Evolutionary conservation across 2,329 filamentous ascomycete genomes (phyloP).

Genomic region (Colletotrichum tofieldiae): DNA sequence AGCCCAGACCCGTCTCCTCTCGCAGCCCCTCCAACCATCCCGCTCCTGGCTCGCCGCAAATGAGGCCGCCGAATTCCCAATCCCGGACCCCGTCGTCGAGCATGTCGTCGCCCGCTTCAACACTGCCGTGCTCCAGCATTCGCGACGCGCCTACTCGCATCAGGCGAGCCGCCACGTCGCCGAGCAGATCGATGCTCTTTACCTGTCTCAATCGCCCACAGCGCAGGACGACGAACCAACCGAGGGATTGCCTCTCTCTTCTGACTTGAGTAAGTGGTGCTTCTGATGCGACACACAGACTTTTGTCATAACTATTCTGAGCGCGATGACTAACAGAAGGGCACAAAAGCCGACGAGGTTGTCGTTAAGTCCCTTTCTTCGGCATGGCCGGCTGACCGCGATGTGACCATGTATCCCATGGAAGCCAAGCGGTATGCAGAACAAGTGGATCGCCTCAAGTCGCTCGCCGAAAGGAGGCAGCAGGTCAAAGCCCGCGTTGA

Average conservation of each 20-base stretch:
- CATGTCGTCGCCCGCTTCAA: constrained; percentile 74
- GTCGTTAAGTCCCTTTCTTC: constrained; percentile 63
- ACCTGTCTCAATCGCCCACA: constrained; percentile 61
- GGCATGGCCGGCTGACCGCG: constrained; percentile 62
- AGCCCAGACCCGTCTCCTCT: constrained; percentile 74
- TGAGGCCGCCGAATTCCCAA: constrained; percentile 56
- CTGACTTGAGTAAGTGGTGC: constrained; percentile 61
- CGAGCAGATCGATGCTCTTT: constrained; percentile 79
- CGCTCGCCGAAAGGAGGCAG: constrained; percentile 64
- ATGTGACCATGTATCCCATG: constrained; percentile 55
- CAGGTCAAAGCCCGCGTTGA: constrained; percentile 59
- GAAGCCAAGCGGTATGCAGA: constrained; percentile 68
- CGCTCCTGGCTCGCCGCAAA: constrained; percentile 67
- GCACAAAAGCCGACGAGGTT: constrained; percentile 56
- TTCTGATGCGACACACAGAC: not conserved
- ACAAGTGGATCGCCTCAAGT: constrained; percentile 63
- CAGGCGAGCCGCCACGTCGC: constrained; percentile 80
- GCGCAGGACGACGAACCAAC: constrained; percentile 55
- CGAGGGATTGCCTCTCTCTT: constrained; percentile 57
- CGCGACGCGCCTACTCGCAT: constrained; percentile 75
- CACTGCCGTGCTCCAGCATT: constrained; percentile 75
- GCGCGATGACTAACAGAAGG: constrained; percentile 1
- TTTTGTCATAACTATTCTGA: not conserved
- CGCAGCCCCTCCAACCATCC: constrained; percentile 71
- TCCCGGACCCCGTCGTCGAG: constrained; percentile 67